Evolutionary conservation across 768 basidiomycete species (phyloP).

Genomic region (Leccinellum albellum): DNA sequence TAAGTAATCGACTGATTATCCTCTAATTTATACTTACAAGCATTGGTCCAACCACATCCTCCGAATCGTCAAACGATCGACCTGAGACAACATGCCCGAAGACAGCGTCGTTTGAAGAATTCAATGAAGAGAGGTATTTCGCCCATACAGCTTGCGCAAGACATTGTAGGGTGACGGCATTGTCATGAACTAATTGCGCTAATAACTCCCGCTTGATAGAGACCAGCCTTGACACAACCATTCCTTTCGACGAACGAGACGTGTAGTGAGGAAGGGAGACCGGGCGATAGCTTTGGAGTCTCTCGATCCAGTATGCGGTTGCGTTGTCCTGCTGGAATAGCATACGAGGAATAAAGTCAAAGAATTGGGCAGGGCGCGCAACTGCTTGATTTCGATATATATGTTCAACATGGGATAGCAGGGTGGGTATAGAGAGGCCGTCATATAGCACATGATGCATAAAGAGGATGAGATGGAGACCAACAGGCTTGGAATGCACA

Average conservation of each 20-base stretch:
- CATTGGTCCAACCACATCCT: constrained; percentile 45
- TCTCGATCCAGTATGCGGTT: constrained; percentile 36
- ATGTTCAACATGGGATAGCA: constrained; percentile 32
- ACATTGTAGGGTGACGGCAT: constrained; percentile 35
- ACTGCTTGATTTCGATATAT: constrained; percentile 27
- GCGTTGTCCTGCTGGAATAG: constrained; percentile 37
- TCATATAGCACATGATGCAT: constrained; percentile 51
- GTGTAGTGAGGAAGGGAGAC: constrained; percentile 13
- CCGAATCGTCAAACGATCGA: constrained; percentile 37
- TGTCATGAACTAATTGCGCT: constrained; percentile 14
- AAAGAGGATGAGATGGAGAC: constrained; percentile 32
- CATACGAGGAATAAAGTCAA: constrained; percentile 36
- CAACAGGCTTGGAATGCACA: constrained; percentile 2
- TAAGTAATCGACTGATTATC: neutral
- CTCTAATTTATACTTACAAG: constrained; percentile 32
- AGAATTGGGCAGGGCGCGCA: constrained; percentile 30
- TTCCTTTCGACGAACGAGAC: constrained; percentile 9
- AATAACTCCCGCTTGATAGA: constrained; percentile 8
- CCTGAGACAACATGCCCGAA: constrained; percentile 49
- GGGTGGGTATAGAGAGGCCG: constrained; percentile 38
- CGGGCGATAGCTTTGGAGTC: constrained; percentile 24
- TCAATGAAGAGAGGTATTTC: constrained; percentile 23
- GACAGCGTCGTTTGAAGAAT: constrained; percentile 33
- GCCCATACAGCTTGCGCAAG: constrained; percentile 33
- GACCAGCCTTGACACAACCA: constrained; percentile 11